Conservation (phyloP, 768 basidiomycete genomes). For the Candolleomyces eurysporus region DNA sequence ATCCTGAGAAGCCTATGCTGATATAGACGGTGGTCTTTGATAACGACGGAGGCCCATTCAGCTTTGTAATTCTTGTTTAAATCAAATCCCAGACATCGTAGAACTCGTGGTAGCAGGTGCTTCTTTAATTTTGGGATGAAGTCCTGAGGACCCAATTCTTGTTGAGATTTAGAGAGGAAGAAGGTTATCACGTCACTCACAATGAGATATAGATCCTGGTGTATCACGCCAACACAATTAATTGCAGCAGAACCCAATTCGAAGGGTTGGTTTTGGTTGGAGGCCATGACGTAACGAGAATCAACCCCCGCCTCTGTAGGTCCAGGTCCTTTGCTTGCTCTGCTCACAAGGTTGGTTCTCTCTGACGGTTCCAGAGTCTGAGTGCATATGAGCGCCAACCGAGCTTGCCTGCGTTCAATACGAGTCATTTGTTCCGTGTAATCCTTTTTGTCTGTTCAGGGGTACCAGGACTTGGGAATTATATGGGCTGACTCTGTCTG, state of each 20-base stretch:
- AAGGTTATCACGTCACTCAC: too few species aligned
- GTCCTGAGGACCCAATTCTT: background rate
- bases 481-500: background rate
- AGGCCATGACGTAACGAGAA: too few species aligned
- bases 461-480: background rate
- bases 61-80: background rate
- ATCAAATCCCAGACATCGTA: background rate
- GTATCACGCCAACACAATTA: too few species aligned
- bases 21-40: slow-evolving; percentile 5
- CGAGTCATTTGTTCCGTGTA: background rate
- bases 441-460: background rate
- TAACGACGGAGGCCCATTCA: background rate
- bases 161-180: too few species aligned
- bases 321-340: too few species aligned
- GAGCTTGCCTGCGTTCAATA: background rate
- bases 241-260: too few species aligned
- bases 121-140: slow-evolving; percentile 3
- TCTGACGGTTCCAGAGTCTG: too few species aligned
- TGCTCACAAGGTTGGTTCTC: too few species aligned
- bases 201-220: too few species aligned
- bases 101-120: background rate
- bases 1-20: background rate
- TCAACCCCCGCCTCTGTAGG: too few species aligned
- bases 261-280: too few species aligned
- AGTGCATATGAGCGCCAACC: too few species aligned